Evolutionary conservation across 179 eudicot genomes (phyloP).

Genomic region (Actinidia arguta): DNA sequence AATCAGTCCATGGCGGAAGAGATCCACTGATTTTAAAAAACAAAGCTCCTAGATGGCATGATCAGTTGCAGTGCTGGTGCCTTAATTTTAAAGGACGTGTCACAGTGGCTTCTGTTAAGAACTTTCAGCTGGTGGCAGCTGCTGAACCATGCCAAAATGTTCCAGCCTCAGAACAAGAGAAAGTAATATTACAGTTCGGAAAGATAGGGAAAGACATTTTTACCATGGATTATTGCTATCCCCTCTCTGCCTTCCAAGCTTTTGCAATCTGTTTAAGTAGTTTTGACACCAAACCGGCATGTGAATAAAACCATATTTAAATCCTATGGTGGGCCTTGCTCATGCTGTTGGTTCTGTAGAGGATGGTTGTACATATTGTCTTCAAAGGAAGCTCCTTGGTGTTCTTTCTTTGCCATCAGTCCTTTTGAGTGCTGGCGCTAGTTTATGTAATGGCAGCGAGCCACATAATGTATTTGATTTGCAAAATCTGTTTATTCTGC

Average conservation of each 20-base stretch:
- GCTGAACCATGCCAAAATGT: conserved; percentile 37
- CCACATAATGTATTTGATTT: conserved; percentile 7
- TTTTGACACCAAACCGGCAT: conserved; percentile 67
- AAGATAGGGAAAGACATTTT: conserved; percentile 70
- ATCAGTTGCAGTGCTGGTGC: conserved; percentile 72
- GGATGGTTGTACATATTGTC: conserved; percentile 20
- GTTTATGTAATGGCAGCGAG: conserved; percentile 6
- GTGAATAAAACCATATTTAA: conserved; percentile 40
- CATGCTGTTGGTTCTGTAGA: not conserved
- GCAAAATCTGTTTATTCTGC: conserved; percentile 12
- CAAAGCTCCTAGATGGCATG: conserved; percentile 66
- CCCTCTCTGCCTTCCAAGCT: conserved; percentile 64
- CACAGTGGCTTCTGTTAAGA: conserved; percentile 71
- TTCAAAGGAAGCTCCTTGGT: conserved; percentile 1
- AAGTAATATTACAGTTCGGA: conserved; percentile 61
- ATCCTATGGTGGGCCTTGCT: not conserved
- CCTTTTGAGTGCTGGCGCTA: not conserved
- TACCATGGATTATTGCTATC: conserved; percentile 66
- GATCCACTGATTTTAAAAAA: conserved; percentile 49
- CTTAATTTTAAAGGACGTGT: conserved; percentile 68
- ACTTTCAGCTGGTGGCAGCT: conserved; percentile 65
- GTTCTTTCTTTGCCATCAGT: not conserved
- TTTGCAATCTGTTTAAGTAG: conserved; percentile 68
- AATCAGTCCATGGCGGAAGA: not conserved
- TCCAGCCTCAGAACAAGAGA: conserved; percentile 52